Evolutionary conservation across 306 rosid genomes (phyloP), one percentile per base, ranked within the genome.

Genomic region (Rosa chinensis): DNA sequence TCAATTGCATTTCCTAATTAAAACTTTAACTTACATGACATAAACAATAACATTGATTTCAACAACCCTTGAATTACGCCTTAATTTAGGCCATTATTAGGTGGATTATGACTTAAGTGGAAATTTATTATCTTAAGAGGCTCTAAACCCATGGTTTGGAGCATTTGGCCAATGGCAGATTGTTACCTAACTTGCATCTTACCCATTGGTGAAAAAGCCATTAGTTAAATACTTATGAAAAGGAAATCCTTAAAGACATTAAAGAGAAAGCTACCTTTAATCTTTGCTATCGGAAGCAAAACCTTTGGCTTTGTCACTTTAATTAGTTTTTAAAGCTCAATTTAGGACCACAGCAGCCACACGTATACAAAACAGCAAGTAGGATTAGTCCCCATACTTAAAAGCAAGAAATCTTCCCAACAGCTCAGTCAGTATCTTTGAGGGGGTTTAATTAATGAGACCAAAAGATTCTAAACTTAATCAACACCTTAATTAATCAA

Each of bases 31-130:
- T 18, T 62, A 72, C 37, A 77, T 39, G 16, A 17, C 5, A 6
- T 77, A 63, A 52, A 82, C 72, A 42, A 70, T 82, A 82, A 70
- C 88, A 83, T 87, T 80, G 93, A 76, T 86, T 90, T 90, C 91
- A 91, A 81, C 88, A 82, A 80, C 81, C 97, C 97, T 81, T 85
- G 75, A 92, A 89, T 90, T 88, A 86, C 92, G 96, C 96, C 97
- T 72, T 84, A 85, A 88, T 90, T 92, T 78, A 86, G 80, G 93
- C 84, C 88, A 87, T 86, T 84, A 70, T 82, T 84, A 56, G 82
- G 89, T 76, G 82, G 63, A 83, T 73, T 74, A 73, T 64, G 88
- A 86, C 75, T 62, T 78, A 28, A 70, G 74, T 62, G 81, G 18
- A 32, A 32, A n/a, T 18, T 11, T 64, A 52, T 47, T 64, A 68